Evolutionary conservation across 805 yeast species (phyloP), one percentile per base, ranked within the genome.

Genomic region (Candida verbasci): DNA sequence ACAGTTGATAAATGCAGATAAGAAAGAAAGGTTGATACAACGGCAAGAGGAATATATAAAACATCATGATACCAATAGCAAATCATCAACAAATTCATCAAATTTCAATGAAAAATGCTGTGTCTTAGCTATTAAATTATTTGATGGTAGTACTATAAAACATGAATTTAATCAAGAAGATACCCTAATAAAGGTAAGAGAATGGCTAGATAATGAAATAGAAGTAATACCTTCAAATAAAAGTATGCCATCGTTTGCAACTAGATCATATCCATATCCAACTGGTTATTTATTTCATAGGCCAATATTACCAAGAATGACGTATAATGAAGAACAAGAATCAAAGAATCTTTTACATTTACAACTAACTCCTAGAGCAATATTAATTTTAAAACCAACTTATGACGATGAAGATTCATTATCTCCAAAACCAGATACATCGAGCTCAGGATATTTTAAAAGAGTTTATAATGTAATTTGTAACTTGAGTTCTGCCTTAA

Each of bases 331-430:
- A 20, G 83, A 82, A 34, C 91, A 87, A 47, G 68, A 69, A 38
- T 59, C 48, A 29, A 47, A 60, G 40, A 59, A 78, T 3, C 61
- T 88, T 25, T 53, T 53, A 17, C 71, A 65, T 3, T 62, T 88
- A 37, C 78, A 76, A 16, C 61, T 88, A 35, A 69, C 75, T 11
- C 89, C 91, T 2, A 68, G 94, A 39, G 80, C 94, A 9, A 86
- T 83, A 0, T 56, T 88, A 32, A 79, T 86, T 17, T 62, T 88
- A 44, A 83, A 84, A 50, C 89, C 93, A 0, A 62, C 69, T 21
- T 60, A 48, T 49, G 63, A 52, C 49, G 59, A 46, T 33, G 31
- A 28, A 3, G 31, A 23, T 9, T 37, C 46, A 2, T 31, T 37
- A 2, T 31, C 24, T 17, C 24, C 44, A 3, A 26, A 31, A 18